Conservation (phyloP, 495 filamentous ascomycete genomes). For the Daldinia grandis region DNA sequence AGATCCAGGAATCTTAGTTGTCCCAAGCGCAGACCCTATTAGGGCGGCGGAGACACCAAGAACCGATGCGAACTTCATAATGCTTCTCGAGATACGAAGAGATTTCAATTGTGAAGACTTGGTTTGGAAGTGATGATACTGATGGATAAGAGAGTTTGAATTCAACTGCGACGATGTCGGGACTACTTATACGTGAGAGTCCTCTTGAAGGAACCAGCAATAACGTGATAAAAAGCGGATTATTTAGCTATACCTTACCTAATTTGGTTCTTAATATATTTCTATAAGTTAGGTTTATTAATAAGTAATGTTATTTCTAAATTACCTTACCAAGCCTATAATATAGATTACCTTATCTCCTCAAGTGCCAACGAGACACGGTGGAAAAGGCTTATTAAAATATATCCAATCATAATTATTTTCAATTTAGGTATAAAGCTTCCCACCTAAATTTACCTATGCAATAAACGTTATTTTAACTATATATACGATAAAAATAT, state of each 20-base stretch:
- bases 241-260: background rate
- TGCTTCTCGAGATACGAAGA: background rate
- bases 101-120: background rate
- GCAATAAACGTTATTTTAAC: too few relatives aligned
- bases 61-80: background rate
- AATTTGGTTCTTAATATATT: background rate
- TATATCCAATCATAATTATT: too few relatives aligned
- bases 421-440: too few relatives aligned
- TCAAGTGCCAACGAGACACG: too few relatives aligned
- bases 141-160: background rate
- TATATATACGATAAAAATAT: too few relatives aligned
- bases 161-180: background rate
- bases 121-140: background rate
- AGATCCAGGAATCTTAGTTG: constrained; percentile 15
- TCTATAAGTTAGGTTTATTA: too few relatives aligned
- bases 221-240: background rate
- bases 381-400: too few relatives aligned
- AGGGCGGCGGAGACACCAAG: constrained; percentile 3
- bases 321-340: too few relatives aligned
- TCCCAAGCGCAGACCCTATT: constrained; percentile 15
- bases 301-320: too few relatives aligned
- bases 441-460: too few relatives aligned
- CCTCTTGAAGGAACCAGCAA: background rate
- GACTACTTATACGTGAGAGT: background rate
- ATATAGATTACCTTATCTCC: too few relatives aligned